phyloP scores from a whole-genome alignment of 2,329 filamentous ascomycete species.

The Tetracladium maxilliforme region DNA sequence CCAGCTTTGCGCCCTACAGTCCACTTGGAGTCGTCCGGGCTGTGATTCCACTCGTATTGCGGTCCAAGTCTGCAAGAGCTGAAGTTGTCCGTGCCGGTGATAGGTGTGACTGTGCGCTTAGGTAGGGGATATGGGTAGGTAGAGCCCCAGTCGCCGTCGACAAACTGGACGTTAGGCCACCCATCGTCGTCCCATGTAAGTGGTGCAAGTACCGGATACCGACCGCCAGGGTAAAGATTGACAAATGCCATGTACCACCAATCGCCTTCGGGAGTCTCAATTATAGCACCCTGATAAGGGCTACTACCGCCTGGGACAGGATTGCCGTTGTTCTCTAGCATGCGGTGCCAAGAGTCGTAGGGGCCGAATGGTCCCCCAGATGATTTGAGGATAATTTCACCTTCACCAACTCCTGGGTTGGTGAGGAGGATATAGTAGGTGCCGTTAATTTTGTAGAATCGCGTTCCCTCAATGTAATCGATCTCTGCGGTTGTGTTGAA shows the following conservation, averaged over 20 bases:
- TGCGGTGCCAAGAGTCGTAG: slow-evolving; percentile 17
- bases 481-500: slow-evolving; percentile 19
- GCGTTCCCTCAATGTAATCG: slow-evolving; percentile 28
- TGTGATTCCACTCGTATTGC: slow-evolving; percentile 1
- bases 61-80: too few species aligned
- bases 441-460: slow-evolving; percentile 40
- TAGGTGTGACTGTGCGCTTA: slow-evolving; percentile 15
- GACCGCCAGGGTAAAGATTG: slow-evolving; percentile 23
- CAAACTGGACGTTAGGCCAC: slow-evolving; percentile 21
- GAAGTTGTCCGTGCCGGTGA: slow-evolving; percentile 18
- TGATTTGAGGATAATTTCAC: slow-evolving; percentile 22
- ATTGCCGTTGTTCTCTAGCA: too few species aligned
- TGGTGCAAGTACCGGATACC: slow-evolving; percentile 24
- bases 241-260: slow-evolving; percentile 29
- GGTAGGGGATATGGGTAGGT: too few species aligned
- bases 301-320: slow-evolving; percentile 18
- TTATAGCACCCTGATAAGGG: slow-evolving; percentile 24
- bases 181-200: slow-evolving; percentile 19
- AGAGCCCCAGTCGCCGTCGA: too few species aligned
- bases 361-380: slow-evolving; percentile 19
- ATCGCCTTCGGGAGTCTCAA: slow-evolving; percentile 21
- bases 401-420: slow-evolving; percentile 23
- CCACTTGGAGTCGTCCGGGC: background rate
- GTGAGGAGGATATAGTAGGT: slow-evolving; percentile 37
- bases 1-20: too few species aligned